Percentiles rank a stretch among this genome's conserved stretches.
Evolutionary conservation across 805 yeast genomes (phyloP).

Genomic region (Zygoascus tannicola): DNA sequence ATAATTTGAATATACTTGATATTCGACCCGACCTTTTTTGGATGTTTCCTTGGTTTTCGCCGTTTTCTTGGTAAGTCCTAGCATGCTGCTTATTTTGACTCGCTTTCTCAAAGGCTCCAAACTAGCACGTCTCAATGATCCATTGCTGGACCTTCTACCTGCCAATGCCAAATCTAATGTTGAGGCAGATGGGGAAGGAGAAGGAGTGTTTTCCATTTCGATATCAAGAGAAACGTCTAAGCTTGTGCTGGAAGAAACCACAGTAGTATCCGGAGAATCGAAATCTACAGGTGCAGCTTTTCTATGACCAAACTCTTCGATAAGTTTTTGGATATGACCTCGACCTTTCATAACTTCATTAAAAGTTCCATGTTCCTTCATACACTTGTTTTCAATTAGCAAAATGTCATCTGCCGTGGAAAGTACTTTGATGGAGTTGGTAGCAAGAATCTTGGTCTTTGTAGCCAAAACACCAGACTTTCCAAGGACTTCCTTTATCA

Average conservation of each 20-base stretch:
- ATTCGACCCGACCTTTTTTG: slow-evolving; percentile 78
- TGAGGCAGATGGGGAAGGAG: slow-evolving; percentile 2
- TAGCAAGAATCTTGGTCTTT: slow-evolving; percentile 68
- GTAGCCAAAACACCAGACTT: slow-evolving; percentile 62
- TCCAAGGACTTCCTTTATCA: slow-evolving; percentile 62
- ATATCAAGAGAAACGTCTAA: slow-evolving; percentile 1
- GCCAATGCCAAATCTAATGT: slow-evolving; percentile 2
- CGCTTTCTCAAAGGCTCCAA: slow-evolving; percentile 7
- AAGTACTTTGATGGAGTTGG: slow-evolving; percentile 71
- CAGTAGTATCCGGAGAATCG: background rate
- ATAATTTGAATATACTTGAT: slow-evolving; percentile 64
- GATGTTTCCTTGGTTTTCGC: slow-evolving; percentile 41
- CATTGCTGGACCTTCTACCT: slow-evolving; percentile 10
- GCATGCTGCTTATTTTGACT: background rate
- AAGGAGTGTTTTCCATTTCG: slow-evolving; percentile 3
- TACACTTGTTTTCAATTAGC: slow-evolving; percentile 42
- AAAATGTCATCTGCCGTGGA: slow-evolving; percentile 60
- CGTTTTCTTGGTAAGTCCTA: slow-evolving; percentile 7
- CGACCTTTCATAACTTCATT: slow-evolving; percentile 37
- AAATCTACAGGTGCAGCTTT: background rate
- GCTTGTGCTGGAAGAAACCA: slow-evolving; percentile 2
- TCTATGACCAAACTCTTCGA: slow-evolving; percentile 16
- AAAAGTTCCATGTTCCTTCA: slow-evolving; percentile 48
- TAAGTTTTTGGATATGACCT: slow-evolving; percentile 14
- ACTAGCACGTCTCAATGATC: slow-evolving; percentile 17